Base-by-base conservation (phyloP, 345 rosid genomes). In the Tarenaya hassleriana region DNA sequence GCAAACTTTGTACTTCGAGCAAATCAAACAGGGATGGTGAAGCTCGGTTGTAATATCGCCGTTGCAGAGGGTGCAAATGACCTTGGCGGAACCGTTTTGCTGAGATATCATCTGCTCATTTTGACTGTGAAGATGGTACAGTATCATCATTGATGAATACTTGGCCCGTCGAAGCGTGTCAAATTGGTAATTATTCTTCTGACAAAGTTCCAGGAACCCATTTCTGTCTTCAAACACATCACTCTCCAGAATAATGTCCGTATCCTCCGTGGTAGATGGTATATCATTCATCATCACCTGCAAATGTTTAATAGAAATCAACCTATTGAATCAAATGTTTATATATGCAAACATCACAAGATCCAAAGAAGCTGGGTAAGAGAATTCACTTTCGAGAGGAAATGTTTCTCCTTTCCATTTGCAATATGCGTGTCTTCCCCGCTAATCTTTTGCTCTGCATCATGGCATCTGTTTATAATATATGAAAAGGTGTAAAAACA, bases 121-220 rank as follows among this genome's bases (percentile, higher is more conserved):
- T 52, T 66, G 70, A 50, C 56, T 61, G 46, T 60, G 70, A 34
- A 79, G 83, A 56, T 75, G 67, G 68, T 84, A 65, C 20, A 88
- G 72, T 66, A 84, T 72, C 90, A 82, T 80, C 88, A 84, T 84
- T 1, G 88, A 76, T 16, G 96, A 80, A 69, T 78, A 56, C 69
- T 88, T 88, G 57, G 88, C 90, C 34, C 75, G 77, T 34, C 88
- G 75, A 58, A 82, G 82, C 8, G 76, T 64, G 70, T 84, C 77
- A 35, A 84, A 84, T 54, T 72, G 73, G 66, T 79, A 78, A 48
- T 72, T 55, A 55, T 82, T 63, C 40, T 55, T 53, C 58, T 77
- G 80, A 58, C 81, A 84, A 34, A 88, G 70, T 13, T 51, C 40
- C 73, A 88, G 57, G 44, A 88, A 76, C 24, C n/a, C 37, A 54